phyloP scores from a whole-genome alignment of 2,329 filamentous ascomycete species.

The Pseudocercospora macadamiae region DNA sequence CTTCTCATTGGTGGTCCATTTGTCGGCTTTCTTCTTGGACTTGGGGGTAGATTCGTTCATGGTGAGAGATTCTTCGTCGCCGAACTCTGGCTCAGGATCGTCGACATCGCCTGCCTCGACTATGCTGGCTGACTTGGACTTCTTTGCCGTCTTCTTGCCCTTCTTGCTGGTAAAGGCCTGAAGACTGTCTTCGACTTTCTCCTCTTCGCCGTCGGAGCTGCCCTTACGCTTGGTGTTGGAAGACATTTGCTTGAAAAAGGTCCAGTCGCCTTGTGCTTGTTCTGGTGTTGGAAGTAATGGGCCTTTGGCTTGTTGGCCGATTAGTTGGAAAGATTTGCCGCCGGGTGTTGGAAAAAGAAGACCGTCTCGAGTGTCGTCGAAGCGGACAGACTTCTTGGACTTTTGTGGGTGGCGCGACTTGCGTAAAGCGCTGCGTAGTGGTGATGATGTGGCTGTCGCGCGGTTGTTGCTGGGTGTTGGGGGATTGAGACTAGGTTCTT shows the following conservation, averaged over 20 bases:
- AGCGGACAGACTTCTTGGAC: not conserved
- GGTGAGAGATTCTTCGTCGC: not conserved
- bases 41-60: not conserved
- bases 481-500: not conserved
- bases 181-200: not conserved
- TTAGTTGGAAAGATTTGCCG: constrained; percentile 4
- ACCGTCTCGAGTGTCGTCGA: not conserved
- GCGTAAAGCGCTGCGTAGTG: too few species aligned
- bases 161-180: not conserved
- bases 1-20: not conserved
- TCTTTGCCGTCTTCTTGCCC: not conserved
- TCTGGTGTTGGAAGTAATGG: not conserved
- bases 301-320: constrained; percentile 5
- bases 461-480: not conserved
- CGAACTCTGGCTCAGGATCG: not conserved
- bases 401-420: too few species aligned
- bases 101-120: not conserved
- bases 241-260: not conserved
- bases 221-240: not conserved
- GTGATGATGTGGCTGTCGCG: too few species aligned
- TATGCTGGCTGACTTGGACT: not conserved
- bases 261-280: constrained; percentile 2
- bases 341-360: not conserved
- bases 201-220: not conserved
- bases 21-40: not conserved